Conservation (phyloP, 208 protist species). For the Leishmania amazonensis region DNA sequence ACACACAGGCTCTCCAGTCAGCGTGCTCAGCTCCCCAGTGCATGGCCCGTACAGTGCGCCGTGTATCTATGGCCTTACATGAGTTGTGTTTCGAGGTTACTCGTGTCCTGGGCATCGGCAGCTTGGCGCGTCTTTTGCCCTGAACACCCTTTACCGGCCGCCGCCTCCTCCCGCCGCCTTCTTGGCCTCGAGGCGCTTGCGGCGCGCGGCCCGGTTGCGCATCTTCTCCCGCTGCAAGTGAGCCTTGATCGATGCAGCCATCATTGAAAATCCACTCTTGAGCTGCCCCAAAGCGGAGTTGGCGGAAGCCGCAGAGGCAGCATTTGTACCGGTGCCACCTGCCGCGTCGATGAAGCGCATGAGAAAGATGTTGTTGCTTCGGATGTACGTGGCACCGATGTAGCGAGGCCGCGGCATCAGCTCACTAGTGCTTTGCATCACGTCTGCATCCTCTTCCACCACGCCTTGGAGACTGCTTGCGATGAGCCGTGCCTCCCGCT, state of each 20-base stretch:
- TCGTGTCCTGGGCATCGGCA: not conserved
- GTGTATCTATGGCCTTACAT: not conserved
- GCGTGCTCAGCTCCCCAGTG: not conserved
- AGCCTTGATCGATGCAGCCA: slow-evolving; percentile 52
- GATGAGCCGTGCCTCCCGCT: slow-evolving; percentile 21
- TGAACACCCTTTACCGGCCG: not conserved
- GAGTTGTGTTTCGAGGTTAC: not conserved
- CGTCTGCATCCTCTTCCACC: not conserved
- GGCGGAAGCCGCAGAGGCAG: not conserved
- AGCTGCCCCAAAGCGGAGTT: slow-evolving; percentile 8
- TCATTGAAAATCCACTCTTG: slow-evolving; percentile 32
- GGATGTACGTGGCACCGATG: slow-evolving; percentile 67
- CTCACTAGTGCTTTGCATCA: slow-evolving; percentile 20
- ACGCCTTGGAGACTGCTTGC: slow-evolving; percentile 20
- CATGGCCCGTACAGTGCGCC: not conserved
- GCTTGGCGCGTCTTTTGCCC: not conserved
- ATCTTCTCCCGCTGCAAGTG: slow-evolving; percentile 51
- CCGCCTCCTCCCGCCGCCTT: slow-evolving; percentile 14
- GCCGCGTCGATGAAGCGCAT: slow-evolving; percentile 51
- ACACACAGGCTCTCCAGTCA: not conserved
- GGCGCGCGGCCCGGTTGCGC: slow-evolving; percentile 60
- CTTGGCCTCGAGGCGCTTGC: slow-evolving; percentile 47
- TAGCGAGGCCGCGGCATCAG: slow-evolving; percentile 53
- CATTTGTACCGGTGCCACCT: not conserved
- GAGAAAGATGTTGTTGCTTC: slow-evolving; percentile 78